A percentile compares a stretch with the other conserved stretches of the same genome.
Conservation (phyloP, 306 rosid genomes). For the Quercus gilva region DNA sequence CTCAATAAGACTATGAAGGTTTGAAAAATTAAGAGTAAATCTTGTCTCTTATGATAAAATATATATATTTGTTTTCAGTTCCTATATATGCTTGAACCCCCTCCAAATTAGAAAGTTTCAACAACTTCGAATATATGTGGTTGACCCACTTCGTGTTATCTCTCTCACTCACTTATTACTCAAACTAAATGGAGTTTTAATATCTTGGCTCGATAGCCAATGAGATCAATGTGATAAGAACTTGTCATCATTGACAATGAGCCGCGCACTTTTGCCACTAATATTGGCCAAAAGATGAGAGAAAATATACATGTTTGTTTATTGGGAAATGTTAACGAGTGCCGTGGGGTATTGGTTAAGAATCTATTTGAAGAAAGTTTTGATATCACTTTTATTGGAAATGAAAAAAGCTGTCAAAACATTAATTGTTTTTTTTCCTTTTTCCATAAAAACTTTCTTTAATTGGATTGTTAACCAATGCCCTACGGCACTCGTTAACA, state of each 20-base stretch:
- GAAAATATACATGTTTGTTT: not conserved
- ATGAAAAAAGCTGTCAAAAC: no score
- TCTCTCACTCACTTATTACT: not conserved
- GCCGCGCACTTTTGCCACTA: constrained; percentile 22
- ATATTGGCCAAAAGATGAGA: not conserved
- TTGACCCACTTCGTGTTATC: constrained; percentile 5
- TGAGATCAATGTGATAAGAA: constrained; percentile 15
- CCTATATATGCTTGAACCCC: constrained; percentile 15
- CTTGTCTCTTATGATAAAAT: constrained; percentile 12
- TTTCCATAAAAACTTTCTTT: no score
- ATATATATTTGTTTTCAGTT: not conserved
- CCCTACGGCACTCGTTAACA: no score
- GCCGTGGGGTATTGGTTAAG: no score
- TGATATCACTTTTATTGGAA: no score
- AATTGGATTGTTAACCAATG: no score
- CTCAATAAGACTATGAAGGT: constrained; percentile 7
- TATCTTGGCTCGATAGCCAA: no score
- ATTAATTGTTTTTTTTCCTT: no score
- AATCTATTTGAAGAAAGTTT: no score
- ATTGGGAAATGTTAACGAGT: no score
- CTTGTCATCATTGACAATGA: constrained; percentile 22
- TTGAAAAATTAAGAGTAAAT: constrained; percentile 8
- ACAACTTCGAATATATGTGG: not conserved
- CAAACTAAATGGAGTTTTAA: not conserved
- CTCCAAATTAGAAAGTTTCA: constrained; percentile 19